Percentiles rank a stretch among this genome's conserved stretches.
phyloP scores from a whole-genome alignment of 768 basidiomycete species.

The Phylloporus sp. region DNA sequence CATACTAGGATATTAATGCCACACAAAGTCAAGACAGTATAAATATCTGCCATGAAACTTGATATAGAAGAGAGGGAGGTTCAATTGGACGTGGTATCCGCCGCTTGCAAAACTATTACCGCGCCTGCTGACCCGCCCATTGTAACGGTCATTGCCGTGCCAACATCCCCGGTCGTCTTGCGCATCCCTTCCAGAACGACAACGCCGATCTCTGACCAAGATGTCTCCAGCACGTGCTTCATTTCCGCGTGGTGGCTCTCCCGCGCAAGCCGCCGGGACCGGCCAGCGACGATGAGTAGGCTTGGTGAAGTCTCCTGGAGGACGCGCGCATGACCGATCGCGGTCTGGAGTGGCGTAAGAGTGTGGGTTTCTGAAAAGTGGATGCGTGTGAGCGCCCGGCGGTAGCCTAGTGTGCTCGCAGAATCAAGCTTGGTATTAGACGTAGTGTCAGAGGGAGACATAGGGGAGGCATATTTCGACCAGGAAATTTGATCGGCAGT shows the following conservation, averaged over 20 bases:
- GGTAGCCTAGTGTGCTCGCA: conserved; percentile 10
- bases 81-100: conserved; percentile 25
- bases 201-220: neutral
- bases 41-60: too few species aligned
- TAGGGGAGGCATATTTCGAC: conserved; percentile 49
- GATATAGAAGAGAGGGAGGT: neutral
- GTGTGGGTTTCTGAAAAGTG: conserved; percentile 56
- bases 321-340: conserved; percentile 40
- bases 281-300: conserved; percentile 65
- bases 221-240: conserved; percentile 52
- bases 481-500: conserved; percentile 81
- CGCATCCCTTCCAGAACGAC: conserved; percentile 38
- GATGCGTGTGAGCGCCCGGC: conserved; percentile 50
- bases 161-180: conserved; percentile 86
- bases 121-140: conserved; percentile 42
- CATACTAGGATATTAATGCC: too few species aligned
- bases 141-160: conserved; percentile 67
- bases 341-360: conserved; percentile 56
- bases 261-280: conserved; percentile 66
- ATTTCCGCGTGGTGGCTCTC: conserved; percentile 71
- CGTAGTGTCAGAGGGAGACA: conserved; percentile 6
- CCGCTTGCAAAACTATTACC: conserved; percentile 69
- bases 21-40: too few species aligned
- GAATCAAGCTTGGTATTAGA: neutral
- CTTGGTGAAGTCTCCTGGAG: conserved; percentile 30